phyloP scores from a whole-genome alignment of 2,329 filamentous ascomycete genomes.

The Diaporthe nobilis region DNA sequence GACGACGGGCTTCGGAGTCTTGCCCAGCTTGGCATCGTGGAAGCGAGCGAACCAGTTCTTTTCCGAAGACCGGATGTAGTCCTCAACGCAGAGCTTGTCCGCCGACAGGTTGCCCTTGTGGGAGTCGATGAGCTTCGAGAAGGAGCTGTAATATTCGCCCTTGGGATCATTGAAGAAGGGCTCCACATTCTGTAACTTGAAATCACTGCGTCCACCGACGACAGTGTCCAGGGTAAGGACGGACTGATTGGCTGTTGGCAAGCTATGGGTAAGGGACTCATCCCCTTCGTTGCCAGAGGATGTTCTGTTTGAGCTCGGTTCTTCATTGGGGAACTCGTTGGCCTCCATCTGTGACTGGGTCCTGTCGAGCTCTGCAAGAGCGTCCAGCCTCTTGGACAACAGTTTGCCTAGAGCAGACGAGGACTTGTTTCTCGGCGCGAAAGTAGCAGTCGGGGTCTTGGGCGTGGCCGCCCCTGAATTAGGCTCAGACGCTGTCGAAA shows the following conservation, averaged over 20 bases:
- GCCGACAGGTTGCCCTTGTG: conserved; percentile 70
- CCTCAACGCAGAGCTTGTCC: conserved; percentile 73
- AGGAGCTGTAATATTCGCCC: conserved; percentile 71
- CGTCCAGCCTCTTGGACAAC: conserved; percentile 28
- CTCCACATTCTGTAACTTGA: conserved; percentile 75
- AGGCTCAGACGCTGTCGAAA: conserved; percentile 25
- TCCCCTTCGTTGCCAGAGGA: conserved; percentile 35
- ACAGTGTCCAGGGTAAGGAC: conserved; percentile 68
- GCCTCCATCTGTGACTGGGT: conserved; percentile 39
- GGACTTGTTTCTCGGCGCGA: conserved; percentile 18
- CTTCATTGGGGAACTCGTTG: conserved; percentile 46
- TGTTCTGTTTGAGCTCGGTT: conserved; percentile 38
- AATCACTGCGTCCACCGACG: conserved; percentile 72
- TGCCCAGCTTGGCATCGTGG: conserved; percentile 70
- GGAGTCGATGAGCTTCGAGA: conserved; percentile 68
- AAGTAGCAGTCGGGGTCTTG: neutral
- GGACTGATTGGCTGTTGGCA: conserved; percentile 39
- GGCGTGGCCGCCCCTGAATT: conserved; percentile 30
- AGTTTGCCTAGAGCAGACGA: conserved; percentile 31
- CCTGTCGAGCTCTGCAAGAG: conserved; percentile 35
- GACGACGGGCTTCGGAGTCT: conserved; percentile 40
- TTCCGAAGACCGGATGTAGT: conserved; percentile 74
- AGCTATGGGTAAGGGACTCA: conserved; percentile 1
- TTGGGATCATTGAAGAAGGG: conserved; percentile 77
- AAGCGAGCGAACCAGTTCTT: conserved; percentile 76